Base-by-base conservation (phyloP, 2,329 filamentous ascomycete species). In the Pseudovirgaria hyperparasitica region DNA sequence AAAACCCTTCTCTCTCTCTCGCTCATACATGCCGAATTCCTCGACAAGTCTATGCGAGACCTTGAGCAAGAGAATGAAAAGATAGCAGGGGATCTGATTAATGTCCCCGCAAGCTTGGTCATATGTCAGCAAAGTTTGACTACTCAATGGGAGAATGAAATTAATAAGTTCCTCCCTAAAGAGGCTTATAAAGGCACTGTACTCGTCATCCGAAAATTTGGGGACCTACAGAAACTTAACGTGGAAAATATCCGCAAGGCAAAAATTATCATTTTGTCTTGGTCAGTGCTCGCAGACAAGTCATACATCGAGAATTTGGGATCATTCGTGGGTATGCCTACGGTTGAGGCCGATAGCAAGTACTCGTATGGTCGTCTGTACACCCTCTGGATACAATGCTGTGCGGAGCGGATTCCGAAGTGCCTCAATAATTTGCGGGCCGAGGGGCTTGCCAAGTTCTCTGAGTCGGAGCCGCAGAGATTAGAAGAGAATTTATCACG, bases 1-100 rank as follows among this genome's bases (percentile, higher is more conserved):
- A 80, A 81, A 40, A 80, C 75, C 0, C 64, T 72, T 2, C 64
- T 67, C 0, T 64, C 63, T 2, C 55, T 79, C 9, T 71, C 60
- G 1, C 46, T 78, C 6, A 62, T 76, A 16, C 56, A 68, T 19
- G 46, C 52, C 4, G 57, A 65, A 23, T 56, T 58, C 16, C 32
- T 49, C 7, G 22, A 40, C 6, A 15, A 26, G 2, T 20, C 22
- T 21, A 28, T 19, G 8, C 31, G 24, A 22, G 33, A 8, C 12
- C 33, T 45, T 10, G n/a, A 45, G 2, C 12, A 32, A 9, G 23
- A 27, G 5, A 43, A 48, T 11, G 3, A 20, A 9, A 20, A 7
- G 29, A 27, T 2, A 27, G 36, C 18, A 43, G 44, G 20, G 40
- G 50, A 4, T 2, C 36, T 56, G 2, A 52, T 68, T 10, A 45